A percentile compares a stretch with the other conserved stretches of the same genome.
Evolutionary conservation across 192 early-diverging fungal genomes (phyloP).

Genomic region (Ambispora gerdemannii): DNA sequence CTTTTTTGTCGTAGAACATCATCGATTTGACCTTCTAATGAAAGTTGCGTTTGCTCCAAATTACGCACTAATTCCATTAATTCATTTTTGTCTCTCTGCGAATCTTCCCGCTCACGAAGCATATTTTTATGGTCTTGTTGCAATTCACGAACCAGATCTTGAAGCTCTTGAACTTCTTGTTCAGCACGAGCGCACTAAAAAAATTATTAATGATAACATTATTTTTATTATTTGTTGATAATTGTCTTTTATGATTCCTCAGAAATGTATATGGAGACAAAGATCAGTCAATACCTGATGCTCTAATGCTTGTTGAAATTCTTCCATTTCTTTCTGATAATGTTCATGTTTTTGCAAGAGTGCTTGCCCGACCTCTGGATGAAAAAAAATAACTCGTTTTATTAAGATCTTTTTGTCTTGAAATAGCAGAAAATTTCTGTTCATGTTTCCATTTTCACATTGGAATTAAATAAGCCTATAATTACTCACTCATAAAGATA

Average conservation of each 20-base stretch:
- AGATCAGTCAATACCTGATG: slow-evolving; percentile 33
- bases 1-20: slow-evolving; percentile 12
- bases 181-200: slow-evolving; percentile 8
- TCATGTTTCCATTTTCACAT: background rate
- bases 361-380: slow-evolving; percentile 45
- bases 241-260: no score
- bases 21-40: slow-evolving; percentile 7
- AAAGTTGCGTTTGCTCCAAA: background rate
- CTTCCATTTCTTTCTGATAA: slow-evolving; percentile 33
- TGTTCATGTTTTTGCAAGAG: slow-evolving; percentile 42
- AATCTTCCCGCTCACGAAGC: slow-evolving; percentile 2
- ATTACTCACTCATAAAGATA: background rate
- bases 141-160: slow-evolving; percentile 14
- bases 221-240: no score
- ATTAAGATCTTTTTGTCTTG: background rate
- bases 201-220: background rate
- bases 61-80: background rate
- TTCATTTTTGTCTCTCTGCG: slow-evolving; percentile 2
- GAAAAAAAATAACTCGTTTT: background rate
- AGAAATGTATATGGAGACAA: no score
- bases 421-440: background rate
- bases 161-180: slow-evolving; percentile 14
- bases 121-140: background rate
- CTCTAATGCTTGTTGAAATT: slow-evolving; percentile 31
- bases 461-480: background rate